Base-by-base conservation (phyloP, 495 filamentous ascomycete genomes). In the Penicillium crystallinum region DNA sequence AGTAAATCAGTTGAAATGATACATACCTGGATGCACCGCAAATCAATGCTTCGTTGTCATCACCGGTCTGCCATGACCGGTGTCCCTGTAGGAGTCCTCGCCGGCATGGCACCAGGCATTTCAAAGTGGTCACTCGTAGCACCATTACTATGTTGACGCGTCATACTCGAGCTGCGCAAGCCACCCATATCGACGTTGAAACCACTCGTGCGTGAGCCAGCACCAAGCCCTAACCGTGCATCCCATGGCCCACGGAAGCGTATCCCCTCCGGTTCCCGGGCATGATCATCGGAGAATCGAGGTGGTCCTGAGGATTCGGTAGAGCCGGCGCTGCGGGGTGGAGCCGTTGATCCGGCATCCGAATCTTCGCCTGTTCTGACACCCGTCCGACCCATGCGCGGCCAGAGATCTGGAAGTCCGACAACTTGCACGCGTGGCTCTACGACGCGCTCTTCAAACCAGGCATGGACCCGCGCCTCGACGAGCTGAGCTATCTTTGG, bases 401-500 rank as follows among this genome's bases (percentile, higher is more conserved):
- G 93, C 93, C 93, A 98, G 48, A 98, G 71, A 64, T 89, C 93
- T 6, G 93, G 93, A 22, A 98, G 72, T 7, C 88, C 90, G 33
- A 98, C 92, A 47, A 97, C 90, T 63, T 98, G 93, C 54, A 98
- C 96, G 21, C 90, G 80, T 9, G 93, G 93, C 71, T 97, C 93
- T 2, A 98, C 93, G 48, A 88, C 90, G 27, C 93, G 83, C 62
- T 97, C 93, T 65, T 98, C 93, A 58, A 98, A 96, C 93, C 93
- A 98, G 22, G 86, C 83, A 64, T 97, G 93, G 6, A 98, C 78
- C 7, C 92, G 80, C 5, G 85, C 84, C 69, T 98, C 93, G 34
- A 98, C 86, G 3, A 98, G 78, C 64, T 97, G 91, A 0, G 95
- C 95, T 43, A 98, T 95, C 66, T 98, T 98, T 10, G 93, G 93